Conservation (phyloP, 257 asterid genomes). For the Nicotiana otophora region DNA sequence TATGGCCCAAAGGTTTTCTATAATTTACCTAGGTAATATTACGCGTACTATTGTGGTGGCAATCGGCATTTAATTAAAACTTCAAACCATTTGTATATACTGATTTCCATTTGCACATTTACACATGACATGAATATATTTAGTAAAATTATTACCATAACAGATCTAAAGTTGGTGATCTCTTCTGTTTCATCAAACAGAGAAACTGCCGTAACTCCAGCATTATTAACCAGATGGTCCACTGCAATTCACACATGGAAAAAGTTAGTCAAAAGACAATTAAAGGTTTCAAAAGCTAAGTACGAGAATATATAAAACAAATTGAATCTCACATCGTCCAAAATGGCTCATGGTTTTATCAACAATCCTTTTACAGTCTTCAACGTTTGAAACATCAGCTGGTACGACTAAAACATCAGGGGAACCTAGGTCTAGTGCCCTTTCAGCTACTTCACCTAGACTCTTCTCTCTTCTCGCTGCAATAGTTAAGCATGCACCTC, state of each 20-base stretch:
- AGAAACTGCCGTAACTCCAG: conserved; percentile 49
- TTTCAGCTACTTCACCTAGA: conserved; percentile 52
- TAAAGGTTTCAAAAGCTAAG: background rate
- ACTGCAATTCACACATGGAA: conserved; percentile 17
- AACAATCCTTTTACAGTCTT: conserved; percentile 52
- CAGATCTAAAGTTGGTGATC: conserved; percentile 32
- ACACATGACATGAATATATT: background rate
- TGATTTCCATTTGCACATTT: background rate
- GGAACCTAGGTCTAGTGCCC: conserved; percentile 54
- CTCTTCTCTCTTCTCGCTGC: conserved; percentile 65
- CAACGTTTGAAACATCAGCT: conserved; percentile 44
- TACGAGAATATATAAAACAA: background rate
- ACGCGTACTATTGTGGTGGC: too few relatives aligned
- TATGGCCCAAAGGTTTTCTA: too few relatives aligned
- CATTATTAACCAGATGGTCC: conserved; percentile 74
- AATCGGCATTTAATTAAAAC: too few relatives aligned
- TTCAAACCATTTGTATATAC: too few relatives aligned
- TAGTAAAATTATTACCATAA: conserved; percentile 36
- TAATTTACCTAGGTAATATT: too few relatives aligned
- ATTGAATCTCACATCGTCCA: conserved; percentile 39
- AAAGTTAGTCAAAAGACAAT: background rate
- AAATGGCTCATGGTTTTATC: conserved; percentile 50
- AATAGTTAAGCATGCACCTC: conserved; percentile 67
- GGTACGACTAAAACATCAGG: conserved; percentile 44
- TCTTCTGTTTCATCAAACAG: conserved; percentile 55